Percentiles rank a stretch among this genome's conserved stretches.
Evolutionary conservation across 768 basidiomycete genomes (phyloP).

Genomic region (Trametes meyenii): DNA sequence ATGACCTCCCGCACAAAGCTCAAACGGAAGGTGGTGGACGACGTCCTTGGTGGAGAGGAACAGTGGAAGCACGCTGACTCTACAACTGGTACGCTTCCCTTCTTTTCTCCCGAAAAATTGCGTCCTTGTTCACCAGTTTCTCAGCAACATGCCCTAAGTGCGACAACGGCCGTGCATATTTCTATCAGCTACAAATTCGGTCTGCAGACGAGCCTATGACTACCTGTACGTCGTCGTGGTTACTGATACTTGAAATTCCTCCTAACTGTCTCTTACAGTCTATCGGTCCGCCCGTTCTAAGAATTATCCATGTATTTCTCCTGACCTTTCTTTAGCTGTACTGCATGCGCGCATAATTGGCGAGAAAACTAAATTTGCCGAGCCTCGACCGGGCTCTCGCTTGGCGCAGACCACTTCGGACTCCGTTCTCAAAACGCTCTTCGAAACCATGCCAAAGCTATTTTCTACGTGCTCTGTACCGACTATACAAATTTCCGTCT

Average conservation of each 20-base stretch:
- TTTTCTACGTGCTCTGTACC: no score
- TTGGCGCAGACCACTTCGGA: neutral
- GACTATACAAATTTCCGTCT: no score
- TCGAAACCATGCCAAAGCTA: neutral
- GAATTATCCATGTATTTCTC: neutral
- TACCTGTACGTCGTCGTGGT: slow-evolving; percentile 39
- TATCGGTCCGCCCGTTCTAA: slow-evolving; percentile 50
- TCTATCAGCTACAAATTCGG: slow-evolving; percentile 94
- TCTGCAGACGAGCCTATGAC: slow-evolving; percentile 95
- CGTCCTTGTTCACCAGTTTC: neutral
- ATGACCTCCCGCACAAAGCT: slow-evolving; percentile 90
- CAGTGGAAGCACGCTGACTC: slow-evolving; percentile 94
- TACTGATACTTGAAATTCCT: slow-evolving; percentile 3
- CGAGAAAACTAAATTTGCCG: slow-evolving; percentile 54
- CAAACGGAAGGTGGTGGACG: slow-evolving; percentile 90
- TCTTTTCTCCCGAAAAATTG: neutral
- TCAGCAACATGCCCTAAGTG: slow-evolving; percentile 73
- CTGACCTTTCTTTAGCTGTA: slow-evolving; percentile 47
- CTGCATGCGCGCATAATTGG: slow-evolving; percentile 67
- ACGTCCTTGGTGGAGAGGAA: slow-evolving; percentile 92
- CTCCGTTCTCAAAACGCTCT: neutral
- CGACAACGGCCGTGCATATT: slow-evolving; percentile 85
- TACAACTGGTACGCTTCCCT: slow-evolving; percentile 59
- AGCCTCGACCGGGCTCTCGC: no score
- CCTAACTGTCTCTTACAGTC: slow-evolving; percentile 41